A percentile compares a stretch with the other conserved stretches of the same genome.
phyloP scores from a whole-genome alignment of 2,329 filamentous ascomycete species.

The Sporothrix curviconia region DNA sequence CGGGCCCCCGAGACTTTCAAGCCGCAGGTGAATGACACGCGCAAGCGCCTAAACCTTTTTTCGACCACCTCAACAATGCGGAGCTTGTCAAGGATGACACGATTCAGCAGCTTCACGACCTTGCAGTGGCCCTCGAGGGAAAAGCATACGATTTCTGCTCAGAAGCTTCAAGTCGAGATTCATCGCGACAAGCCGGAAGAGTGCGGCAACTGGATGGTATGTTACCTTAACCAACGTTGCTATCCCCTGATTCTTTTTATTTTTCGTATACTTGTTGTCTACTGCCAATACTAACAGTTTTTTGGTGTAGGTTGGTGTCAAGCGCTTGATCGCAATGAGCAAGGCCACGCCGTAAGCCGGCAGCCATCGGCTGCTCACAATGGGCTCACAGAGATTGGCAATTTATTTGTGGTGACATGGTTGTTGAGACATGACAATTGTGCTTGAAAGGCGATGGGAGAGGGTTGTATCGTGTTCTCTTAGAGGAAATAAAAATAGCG shows the following conservation, averaged over 20 bases:
- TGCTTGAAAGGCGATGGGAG: too few species aligned
- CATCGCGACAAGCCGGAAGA: conserved; percentile 71
- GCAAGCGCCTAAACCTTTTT: conserved; percentile 90
- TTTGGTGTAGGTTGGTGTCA: conserved; percentile 12
- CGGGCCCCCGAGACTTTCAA: conserved; percentile 83
- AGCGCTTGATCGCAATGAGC: conserved; percentile 57
- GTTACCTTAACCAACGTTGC: conserved; percentile 23
- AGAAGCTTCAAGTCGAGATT: conserved; percentile 65
- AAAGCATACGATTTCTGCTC: conserved; percentile 64
- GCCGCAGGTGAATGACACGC: conserved; percentile 84
- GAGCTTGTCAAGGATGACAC: conserved; percentile 80
- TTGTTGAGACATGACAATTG: too few species aligned
- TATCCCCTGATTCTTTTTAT: background rate
- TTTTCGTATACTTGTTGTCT: too few species aligned
- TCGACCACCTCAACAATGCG: conserved; percentile 94
- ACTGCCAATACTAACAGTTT: background rate
- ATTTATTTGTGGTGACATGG: too few species aligned
- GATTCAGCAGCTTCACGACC: conserved; percentile 56
- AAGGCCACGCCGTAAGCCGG: conserved; percentile 52
- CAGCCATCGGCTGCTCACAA: background rate
- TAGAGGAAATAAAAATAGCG: too few species aligned
- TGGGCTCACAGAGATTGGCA: background rate
- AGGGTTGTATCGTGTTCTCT: too few species aligned
- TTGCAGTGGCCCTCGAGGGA: conserved; percentile 59
- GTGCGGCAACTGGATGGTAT: conserved; percentile 82